These are phyloP conservation scores for Panicum virgatum DNA, from an alignment of 202 grass and related monocot genomes.

Conservation along the genomic window DNA sequence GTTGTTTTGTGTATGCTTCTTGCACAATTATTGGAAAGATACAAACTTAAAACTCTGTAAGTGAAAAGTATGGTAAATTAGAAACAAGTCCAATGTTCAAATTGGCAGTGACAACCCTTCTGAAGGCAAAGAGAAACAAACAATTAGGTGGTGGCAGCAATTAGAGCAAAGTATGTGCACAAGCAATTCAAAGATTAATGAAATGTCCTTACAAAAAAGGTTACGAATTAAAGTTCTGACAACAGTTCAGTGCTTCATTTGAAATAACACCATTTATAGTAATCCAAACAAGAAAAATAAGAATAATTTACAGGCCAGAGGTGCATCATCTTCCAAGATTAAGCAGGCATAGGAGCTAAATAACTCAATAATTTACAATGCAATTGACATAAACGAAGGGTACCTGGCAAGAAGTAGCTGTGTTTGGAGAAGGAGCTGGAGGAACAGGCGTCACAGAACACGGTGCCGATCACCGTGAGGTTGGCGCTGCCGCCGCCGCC, in stretches of 20 bases:
- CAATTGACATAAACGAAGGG: neutral
- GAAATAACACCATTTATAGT: neutral
- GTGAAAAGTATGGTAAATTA: neutral
- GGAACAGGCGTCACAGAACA: conserved; percentile 90
- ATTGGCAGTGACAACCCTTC: neutral
- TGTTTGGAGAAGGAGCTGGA: conserved; percentile 70
- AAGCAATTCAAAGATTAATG: neutral
- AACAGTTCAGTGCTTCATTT: neutral
- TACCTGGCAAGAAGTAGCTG: conserved; percentile 91
- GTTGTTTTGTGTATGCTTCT: neutral
- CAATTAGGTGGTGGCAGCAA: neutral
- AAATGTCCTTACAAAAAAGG: neutral
- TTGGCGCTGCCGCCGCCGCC: conserved; percentile 19
- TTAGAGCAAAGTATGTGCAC: neutral
- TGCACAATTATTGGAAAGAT: neutral
- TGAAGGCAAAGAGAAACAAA: neutral
- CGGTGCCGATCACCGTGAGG: conserved; percentile 71
- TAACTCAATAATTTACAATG: neutral
- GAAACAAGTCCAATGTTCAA: neutral
- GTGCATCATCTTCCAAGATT: neutral
- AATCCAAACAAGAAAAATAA: neutral
- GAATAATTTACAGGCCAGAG: neutral
- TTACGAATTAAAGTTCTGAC: neutral
- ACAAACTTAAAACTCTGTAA: neutral
- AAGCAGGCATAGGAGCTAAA: neutral